Conservation (phyloP, 495 filamentous ascomycete species). For the Bacidia gigantensis region DNA sequence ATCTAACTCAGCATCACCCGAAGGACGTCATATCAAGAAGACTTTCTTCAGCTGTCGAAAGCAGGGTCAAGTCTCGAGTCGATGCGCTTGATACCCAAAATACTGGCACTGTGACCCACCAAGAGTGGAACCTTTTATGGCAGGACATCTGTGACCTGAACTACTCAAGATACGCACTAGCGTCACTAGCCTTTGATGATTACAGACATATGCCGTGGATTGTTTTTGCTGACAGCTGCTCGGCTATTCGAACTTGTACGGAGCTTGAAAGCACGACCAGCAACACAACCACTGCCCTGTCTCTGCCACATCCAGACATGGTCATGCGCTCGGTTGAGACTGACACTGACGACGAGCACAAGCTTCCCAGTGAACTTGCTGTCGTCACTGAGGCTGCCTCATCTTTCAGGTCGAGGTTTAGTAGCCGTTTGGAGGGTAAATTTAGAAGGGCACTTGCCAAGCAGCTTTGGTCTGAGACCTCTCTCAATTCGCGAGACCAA, state of each 20-base stretch:
- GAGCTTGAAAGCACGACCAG: constrained; percentile 52
- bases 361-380: constrained; percentile 21
- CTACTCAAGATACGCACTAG: constrained; percentile 62
- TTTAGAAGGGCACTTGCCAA: constrained; percentile 45
- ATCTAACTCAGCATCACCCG: constrained; percentile 26
- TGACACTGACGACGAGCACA: constrained; percentile 10
- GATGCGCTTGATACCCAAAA: constrained; percentile 56
- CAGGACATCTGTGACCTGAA: constrained; percentile 75
- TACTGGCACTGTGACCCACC: constrained; percentile 54
- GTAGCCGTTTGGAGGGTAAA: constrained; percentile 44
- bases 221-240: constrained; percentile 63
- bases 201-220: constrained; percentile 65
- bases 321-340: constrained; percentile 15
- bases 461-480: constrained; percentile 57
- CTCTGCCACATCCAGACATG: constrained; percentile 2
- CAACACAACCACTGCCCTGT: constrained; percentile 18
- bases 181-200: constrained; percentile 62
- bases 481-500: constrained; percentile 49
- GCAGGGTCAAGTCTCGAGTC: constrained; percentile 45
- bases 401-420: constrained; percentile 43
- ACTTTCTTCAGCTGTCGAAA: constrained; percentile 55
- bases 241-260: constrained; percentile 65
- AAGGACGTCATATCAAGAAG: constrained; percentile 46
- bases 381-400: constrained; percentile 44
- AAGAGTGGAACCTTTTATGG: constrained; percentile 84